These are phyloP conservation scores for Nannizzia gypsea DNA, from an alignment of 2,329 filamentous ascomycete species.

Conservation along the genomic window DNA sequence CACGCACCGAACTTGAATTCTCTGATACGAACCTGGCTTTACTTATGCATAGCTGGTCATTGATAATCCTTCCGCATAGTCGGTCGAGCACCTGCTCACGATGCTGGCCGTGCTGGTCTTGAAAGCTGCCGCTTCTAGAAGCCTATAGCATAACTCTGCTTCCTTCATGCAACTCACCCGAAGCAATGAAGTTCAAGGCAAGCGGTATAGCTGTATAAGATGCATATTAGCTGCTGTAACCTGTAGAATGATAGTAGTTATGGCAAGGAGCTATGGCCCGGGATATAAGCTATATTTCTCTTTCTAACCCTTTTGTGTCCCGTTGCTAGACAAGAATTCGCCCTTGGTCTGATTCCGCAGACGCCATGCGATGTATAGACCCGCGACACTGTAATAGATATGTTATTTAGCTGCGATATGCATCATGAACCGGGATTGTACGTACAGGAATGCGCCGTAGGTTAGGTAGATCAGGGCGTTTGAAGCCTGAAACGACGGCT, in stretches of 20 bases:
- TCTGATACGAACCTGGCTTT: slow-evolving; percentile 17
- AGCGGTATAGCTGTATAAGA: slow-evolving; percentile 54
- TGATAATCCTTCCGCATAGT: not conserved
- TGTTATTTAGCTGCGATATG: slow-evolving; percentile 2
- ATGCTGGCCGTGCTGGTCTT: not conserved
- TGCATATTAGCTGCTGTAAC: not conserved
- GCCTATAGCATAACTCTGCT: slow-evolving; percentile 22
- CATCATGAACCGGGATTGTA: slow-evolving; percentile 11
- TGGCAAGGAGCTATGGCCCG: not conserved
- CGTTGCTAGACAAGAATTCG: slow-evolving; percentile 63
- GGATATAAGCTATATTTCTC: not conserved
- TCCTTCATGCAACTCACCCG: slow-evolving; percentile 58
- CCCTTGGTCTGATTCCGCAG: slow-evolving; percentile 52
- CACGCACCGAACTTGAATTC: slow-evolving; percentile 17
- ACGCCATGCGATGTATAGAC: slow-evolving; percentile 46
- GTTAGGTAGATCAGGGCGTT: slow-evolving; percentile 76
- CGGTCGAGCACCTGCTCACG: not conserved
- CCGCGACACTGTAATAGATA: slow-evolving; percentile 44
- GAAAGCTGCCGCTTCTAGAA: slow-evolving; percentile 49
- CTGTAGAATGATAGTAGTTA: not conserved
- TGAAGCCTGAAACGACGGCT: slow-evolving; percentile 62
- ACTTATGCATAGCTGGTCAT: slow-evolving; percentile 11
- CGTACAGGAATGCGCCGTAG: slow-evolving; percentile 65
- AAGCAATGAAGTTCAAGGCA: slow-evolving; percentile 81
- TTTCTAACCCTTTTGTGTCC: slow-evolving; percentile 69